Conservation (phyloP, 2,329 filamentous ascomycete genomes). For the Ophiostoma tasmaniense region DNA sequence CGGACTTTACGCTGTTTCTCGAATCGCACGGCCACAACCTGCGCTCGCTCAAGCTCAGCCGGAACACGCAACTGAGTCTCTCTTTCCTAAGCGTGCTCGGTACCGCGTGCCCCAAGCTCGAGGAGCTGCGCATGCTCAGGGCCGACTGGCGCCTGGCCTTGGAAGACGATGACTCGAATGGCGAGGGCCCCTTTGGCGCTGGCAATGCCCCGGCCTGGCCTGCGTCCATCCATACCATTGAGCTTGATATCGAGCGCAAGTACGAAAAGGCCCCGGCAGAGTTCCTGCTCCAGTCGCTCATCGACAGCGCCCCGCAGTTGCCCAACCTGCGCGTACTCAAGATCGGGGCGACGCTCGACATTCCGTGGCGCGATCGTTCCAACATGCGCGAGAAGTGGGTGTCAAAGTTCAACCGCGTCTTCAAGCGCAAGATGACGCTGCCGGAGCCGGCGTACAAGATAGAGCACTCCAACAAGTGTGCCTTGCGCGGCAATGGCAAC, state of each 20-base stretch:
- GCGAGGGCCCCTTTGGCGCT: conserved; percentile 56
- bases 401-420: conserved; percentile 58
- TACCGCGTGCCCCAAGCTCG: conserved; percentile 59
- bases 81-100: conserved; percentile 63
- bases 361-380: conserved; percentile 73
- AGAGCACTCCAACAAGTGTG: conserved; percentile 14
- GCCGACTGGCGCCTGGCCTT: conserved; percentile 64
- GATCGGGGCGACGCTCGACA: conserved; percentile 69
- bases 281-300: conserved; percentile 69
- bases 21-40: conserved; percentile 58
- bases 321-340: conserved; percentile 59
- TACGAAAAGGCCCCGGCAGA: conserved; percentile 63
- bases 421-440: conserved; percentile 38
- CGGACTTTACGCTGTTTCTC: conserved; percentile 58
- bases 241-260: conserved; percentile 68
- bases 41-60: conserved; percentile 58
- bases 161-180: conserved; percentile 66
- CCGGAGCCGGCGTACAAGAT: conserved; percentile 23
- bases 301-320: conserved; percentile 60
- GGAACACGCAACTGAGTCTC: conserved; percentile 72
- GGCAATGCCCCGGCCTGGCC: conserved; percentile 73
- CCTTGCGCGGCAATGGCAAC: too few species aligned
- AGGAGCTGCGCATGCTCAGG: conserved; percentile 66
- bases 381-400: conserved; percentile 73
- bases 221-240: conserved; percentile 56